Evolutionary conservation across 2,329 filamentous ascomycete genomes (phyloP), one percentile per base, ranked within the genome.

Genomic region (Neofusicoccum sp.): DNA sequence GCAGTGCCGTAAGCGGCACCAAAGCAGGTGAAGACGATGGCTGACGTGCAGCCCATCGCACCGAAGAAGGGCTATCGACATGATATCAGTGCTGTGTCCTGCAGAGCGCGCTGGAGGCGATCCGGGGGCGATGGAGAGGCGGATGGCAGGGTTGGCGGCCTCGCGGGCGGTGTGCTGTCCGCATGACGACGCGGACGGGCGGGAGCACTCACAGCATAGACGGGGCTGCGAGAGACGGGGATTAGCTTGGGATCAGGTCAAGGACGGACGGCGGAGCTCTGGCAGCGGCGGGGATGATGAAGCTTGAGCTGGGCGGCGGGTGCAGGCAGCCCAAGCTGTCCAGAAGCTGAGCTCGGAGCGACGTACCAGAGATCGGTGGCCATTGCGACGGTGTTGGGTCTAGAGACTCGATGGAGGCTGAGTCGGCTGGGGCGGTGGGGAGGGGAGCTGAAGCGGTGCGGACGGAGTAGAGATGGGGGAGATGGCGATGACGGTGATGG

Each of bases 1-100:
- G 95, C 95, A 70, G 95, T 99, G 80, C 95, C 95, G 82, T 98
- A 99, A 70, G 95, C 92, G 74, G 95, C 95, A 77, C 95, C 92
- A 71, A 96, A 88, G 80, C 91, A 96, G 77, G 92, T 96, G 85
- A 96, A 96, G 75, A 96, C 90, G 75, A 96, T 96, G 79, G 92
- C 91, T 68, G 87, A 89, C 72, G 89, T 95, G 86, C 93, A 97
- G 78, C 93, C 93, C 89, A 97, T 95, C 78, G 91, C 92, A 82
- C 93, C 92, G 75, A 97, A 97, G 84, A 97, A 97, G 80, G 93
- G 88, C 86, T 88, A 74, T 67, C 59, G 26, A 38, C 20, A 45
- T 44, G 53, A 41, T 16, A 38, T 74, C 66, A 73, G 68, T 64
- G 69, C 49, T 14, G 16, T 30, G 59, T 26, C 41, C 41, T 47